These are phyloP conservation scores for Somion occarium DNA, from an alignment of 1,284 basidiomycete species.

Conservation along the genomic window DNA sequence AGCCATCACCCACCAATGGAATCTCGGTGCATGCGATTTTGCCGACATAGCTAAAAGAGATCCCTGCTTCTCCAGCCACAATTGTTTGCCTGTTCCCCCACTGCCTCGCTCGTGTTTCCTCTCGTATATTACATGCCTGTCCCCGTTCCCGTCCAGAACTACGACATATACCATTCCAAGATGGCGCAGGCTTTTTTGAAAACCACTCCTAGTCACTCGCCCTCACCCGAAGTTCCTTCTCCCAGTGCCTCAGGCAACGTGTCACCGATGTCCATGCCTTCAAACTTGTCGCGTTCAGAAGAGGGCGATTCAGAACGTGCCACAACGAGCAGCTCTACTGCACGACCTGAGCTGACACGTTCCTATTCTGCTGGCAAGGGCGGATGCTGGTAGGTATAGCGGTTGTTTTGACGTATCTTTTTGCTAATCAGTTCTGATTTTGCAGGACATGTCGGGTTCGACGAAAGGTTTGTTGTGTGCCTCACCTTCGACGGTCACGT, in stretches of 20 bases:
- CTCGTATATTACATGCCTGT: conserved; percentile 13
- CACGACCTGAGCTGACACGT: conserved; percentile 48
- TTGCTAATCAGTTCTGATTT: conserved; percentile 7
- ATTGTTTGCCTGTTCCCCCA: conserved; percentile 17
- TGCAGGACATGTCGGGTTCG: conserved; percentile 75
- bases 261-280: conserved; percentile 23
- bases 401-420: not conserved
- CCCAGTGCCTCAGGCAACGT: conserved; percentile 22
- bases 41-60: conserved; percentile 23
- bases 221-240: conserved; percentile 24
- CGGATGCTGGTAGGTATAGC: conserved; percentile 62
- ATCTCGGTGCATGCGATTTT: conserved; percentile 21
- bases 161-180: conserved; percentile 18
- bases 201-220: conserved; percentile 26
- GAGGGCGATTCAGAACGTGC: conserved; percentile 21
- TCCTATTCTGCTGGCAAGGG: conserved; percentile 56
- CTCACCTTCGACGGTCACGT: conserved; percentile 3
- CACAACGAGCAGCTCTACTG: conserved; percentile 39
- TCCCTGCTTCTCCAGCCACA: conserved; percentile 21
- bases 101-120: conserved; percentile 12
- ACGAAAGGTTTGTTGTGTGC: conserved; percentile 54
- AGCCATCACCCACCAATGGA: conserved; percentile 24
- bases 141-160: conserved; percentile 6
- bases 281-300: conserved; percentile 20
- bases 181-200: conserved; percentile 22